Evolutionary conservation across 306 rosid species (phyloP).

Genomic region (Ochetophila trinervis): DNA sequence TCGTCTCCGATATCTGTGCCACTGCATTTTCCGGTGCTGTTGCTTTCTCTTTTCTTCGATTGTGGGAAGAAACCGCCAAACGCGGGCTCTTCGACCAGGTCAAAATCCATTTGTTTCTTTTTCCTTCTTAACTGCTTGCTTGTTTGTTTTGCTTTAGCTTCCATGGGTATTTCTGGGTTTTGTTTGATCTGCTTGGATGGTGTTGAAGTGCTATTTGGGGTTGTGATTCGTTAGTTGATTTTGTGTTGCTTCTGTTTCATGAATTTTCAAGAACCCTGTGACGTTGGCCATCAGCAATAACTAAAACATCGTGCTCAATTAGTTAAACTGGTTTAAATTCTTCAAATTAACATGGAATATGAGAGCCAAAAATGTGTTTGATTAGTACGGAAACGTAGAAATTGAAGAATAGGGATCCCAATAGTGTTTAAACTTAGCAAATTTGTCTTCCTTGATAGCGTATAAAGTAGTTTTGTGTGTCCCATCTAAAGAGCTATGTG

Average conservation of each 20-base stretch:
- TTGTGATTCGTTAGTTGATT: neutral
- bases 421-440: neutral
- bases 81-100: constrained; percentile 75
- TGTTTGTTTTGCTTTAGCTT: neutral
- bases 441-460: neutral
- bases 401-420: neutral
- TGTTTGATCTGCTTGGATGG: constrained; percentile 2
- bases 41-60: constrained; percentile 51
- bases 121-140: neutral
- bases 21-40: constrained; percentile 42
- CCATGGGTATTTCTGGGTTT: constrained; percentile 1
- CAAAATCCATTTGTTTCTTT: neutral
- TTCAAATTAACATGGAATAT: too few relatives aligned
- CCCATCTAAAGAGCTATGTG: neutral
- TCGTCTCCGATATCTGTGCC: constrained; percentile 65
- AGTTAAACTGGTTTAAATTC: too few relatives aligned
- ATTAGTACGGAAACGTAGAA: too few relatives aligned
- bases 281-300: too few relatives aligned
- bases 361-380: too few relatives aligned
- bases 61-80: constrained; percentile 73
- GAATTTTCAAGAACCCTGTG: neutral
- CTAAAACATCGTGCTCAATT: too few relatives aligned
- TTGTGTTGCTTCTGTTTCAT: neutral
- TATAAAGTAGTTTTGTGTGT: neutral
- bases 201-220: neutral